Evolutionary conservation across 2,329 filamentous ascomycete genomes (phyloP).

Genomic region (Tolypocladium cylindrosporum): DNA sequence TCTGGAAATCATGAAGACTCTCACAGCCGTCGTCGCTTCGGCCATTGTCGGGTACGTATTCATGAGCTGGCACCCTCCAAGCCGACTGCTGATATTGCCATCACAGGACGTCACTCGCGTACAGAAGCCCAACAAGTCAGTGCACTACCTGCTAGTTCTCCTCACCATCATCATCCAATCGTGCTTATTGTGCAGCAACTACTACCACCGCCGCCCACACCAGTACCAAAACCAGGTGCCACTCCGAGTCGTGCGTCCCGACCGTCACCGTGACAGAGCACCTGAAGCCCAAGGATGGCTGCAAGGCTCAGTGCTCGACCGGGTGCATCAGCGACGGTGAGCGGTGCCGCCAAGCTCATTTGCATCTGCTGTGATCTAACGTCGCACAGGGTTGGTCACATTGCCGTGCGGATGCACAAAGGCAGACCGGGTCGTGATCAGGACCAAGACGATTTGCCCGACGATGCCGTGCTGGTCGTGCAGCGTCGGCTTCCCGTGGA

Average conservation of each 20-base stretch:
- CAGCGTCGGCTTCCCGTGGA: conserved; percentile 5
- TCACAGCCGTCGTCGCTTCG: not conserved
- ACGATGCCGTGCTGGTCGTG: conserved; percentile 6
- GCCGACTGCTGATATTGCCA: not conserved
- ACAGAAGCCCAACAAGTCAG: not conserved
- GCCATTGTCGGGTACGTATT: not conserved
- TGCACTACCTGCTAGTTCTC: not conserved
- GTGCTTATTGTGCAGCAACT: not conserved
- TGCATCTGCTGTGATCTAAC: not conserved
- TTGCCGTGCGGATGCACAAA: conserved; percentile 9
- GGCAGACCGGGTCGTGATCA: conserved; percentile 6
- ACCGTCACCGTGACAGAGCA: conserved; percentile 8
- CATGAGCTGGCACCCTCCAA: not conserved
- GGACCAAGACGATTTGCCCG: conserved; percentile 8
- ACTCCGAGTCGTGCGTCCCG: conserved; percentile 4
- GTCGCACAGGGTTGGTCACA: conserved; percentile 5
- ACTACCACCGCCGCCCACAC: not conserved
- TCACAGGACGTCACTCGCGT: not conserved
- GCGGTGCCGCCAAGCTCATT: not conserved
- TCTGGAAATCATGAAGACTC: not conserved
- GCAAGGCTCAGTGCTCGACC: conserved; percentile 6
- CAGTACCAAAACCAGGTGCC: not conserved
- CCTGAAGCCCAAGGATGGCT: conserved; percentile 2
- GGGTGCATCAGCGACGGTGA: conserved; percentile 10
- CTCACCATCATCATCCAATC: not conserved